Percentiles rank a stretch among this genome's conserved stretches.
Conservation (phyloP, 768 basidiomycete genomes). For the Sporobolomyces phaffii region DNA sequence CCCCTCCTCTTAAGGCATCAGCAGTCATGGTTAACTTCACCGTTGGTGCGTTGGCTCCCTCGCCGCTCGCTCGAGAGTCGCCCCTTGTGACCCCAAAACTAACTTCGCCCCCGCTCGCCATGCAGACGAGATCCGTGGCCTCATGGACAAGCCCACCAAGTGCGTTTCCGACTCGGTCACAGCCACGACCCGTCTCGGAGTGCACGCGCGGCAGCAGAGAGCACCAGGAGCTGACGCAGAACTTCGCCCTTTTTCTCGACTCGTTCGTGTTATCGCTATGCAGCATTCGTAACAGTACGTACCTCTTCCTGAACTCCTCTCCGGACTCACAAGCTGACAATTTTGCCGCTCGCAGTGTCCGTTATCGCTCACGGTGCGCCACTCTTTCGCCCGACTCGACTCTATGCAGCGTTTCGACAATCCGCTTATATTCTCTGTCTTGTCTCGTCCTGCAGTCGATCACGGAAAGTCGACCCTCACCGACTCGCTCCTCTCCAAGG, state of each 20-base stretch:
- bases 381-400: background rate
- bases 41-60: slow-evolving; percentile 18
- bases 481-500: slow-evolving; percentile 97
- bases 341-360: slow-evolving; percentile 44
- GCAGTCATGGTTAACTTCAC: slow-evolving; percentile 36
- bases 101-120: background rate
- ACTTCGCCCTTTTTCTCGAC: slow-evolving; percentile 5
- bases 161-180: background rate
- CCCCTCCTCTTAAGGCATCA: slow-evolving; percentile 5
- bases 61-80: background rate
- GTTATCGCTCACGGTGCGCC: slow-evolving; percentile 50
- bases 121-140: slow-evolving; percentile 47
- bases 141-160: slow-evolving; percentile 45
- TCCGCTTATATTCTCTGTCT: background rate
- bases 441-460: slow-evolving; percentile 62
- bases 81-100: background rate
- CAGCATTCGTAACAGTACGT: slow-evolving; percentile 41
- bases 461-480: slow-evolving; percentile 99
- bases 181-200: no score
- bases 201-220: no score
- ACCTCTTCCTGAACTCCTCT: accelerated
- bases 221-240: slow-evolving; percentile 4
- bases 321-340: background rate
- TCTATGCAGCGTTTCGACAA: background rate
- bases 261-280: background rate